Base-by-base conservation (phyloP, 805 yeast species). In the Yamadazyma ubonensis region DNA sequence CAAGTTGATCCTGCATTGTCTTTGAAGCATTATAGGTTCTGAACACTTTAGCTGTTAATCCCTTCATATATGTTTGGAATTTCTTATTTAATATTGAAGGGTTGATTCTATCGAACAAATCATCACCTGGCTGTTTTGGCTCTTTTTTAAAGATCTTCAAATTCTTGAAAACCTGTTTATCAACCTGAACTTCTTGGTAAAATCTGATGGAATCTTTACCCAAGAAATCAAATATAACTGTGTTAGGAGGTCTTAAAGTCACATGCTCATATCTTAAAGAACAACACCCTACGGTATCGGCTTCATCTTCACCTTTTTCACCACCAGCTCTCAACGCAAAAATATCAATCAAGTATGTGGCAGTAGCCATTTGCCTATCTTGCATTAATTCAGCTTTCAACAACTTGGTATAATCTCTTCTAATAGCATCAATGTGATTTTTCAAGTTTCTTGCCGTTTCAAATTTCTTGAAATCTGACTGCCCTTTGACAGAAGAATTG, bases 321-420 rank as follows among this genome's bases (percentile, higher is more conserved):
- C 97, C 96, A 59, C 97, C 97, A 1, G 97, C 97, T 83, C 98
- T 86, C 49, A 91, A 73, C 0, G 98, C 98, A 55, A 91, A 82
- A 3, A 83, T 80, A 67, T 91, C 98, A 55, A 91, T 90, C 34
- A 91, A 73, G 61, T 91, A 91, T 34, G 91, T 87, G 3, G 96
- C 96, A 1, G 93, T 87, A 5, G 97, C 97, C 54, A 89, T 77
- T 65, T 91, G 98, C 47, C 98, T 75, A 39, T 85, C 87, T 37
- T 79, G 74, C 96, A 87, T 91, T 26, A 83, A 59, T 46, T 77
- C 78, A 48, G 85, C 83, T 52, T 83, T 85, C 45, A 91, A 65
- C 60, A 82, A 77, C 39, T 67, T 66, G 37, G 70, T 73, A 62
- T 91, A 91, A 60, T 89, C 96, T 17, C 61, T 62, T 56, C 98